phyloP scores from a whole-genome alignment of 495 filamentous ascomycete genomes.

The Penicillium desertorum region DNA sequence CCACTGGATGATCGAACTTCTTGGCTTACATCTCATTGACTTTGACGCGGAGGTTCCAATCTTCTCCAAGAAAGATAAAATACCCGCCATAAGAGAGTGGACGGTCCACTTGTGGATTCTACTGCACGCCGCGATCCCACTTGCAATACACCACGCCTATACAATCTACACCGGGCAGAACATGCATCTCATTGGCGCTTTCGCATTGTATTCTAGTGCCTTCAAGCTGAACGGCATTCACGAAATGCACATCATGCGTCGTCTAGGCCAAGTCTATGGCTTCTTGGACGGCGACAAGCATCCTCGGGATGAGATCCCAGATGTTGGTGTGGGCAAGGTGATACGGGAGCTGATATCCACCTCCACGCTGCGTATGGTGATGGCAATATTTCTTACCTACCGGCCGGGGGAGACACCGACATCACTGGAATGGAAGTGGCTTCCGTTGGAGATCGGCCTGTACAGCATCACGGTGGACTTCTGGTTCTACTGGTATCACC shows the following conservation, averaged over 20 bases:
- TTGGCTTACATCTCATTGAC: constrained; percentile 26
- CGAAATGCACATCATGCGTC: constrained; percentile 29
- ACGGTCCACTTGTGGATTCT: constrained; percentile 31
- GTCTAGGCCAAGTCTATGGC: constrained; percentile 28
- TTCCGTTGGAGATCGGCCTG: constrained; percentile 28
- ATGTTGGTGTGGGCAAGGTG: constrained; percentile 29
- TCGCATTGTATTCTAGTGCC: constrained; percentile 24
- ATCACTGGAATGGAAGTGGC: constrained; percentile 25
- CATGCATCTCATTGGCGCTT: constrained; percentile 18
- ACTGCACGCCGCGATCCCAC: constrained; percentile 24
- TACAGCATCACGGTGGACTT: constrained; percentile 32
- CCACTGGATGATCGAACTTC: constrained; percentile 29
- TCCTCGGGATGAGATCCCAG: constrained; percentile 29
- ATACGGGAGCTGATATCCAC: constrained; percentile 28
- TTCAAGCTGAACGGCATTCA: constrained; percentile 30
- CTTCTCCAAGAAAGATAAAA: constrained; percentile 28
- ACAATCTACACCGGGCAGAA: constrained; percentile 18
- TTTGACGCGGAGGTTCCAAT: constrained; percentile 20
- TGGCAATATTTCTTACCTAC: constrained; percentile 29
- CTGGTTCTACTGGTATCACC: constrained; percentile 36
- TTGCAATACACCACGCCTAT: constrained; percentile 27
- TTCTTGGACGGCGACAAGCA: constrained; percentile 35
- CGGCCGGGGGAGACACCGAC: constrained; percentile 37
- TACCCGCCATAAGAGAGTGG: constrained; percentile 26
- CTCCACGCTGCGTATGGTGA: constrained; percentile 25